Conservation (phyloP, 1,284 basidiomycete genomes). For the Apiotrichum brassicae region DNA sequence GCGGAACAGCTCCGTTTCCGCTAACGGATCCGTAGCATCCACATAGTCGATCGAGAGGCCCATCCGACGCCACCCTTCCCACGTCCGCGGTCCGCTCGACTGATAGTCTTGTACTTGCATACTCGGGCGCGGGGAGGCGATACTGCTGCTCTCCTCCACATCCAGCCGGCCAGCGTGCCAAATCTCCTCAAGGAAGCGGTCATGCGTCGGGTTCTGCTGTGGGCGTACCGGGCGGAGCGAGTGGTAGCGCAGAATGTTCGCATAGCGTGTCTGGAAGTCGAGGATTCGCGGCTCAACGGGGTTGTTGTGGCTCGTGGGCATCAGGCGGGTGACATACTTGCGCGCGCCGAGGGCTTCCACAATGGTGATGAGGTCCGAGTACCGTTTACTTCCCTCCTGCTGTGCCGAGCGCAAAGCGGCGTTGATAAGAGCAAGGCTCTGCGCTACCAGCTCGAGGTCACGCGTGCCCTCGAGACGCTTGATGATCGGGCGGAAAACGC, state of each 20-base stretch:
- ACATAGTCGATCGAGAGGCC: slow-evolving; percentile 47
- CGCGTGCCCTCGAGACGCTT: slow-evolving; percentile 64
- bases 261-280: slow-evolving; percentile 84
- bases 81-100: slow-evolving; percentile 12
- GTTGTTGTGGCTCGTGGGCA: slow-evolving; percentile 65
- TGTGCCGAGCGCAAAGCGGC: slow-evolving; percentile 49
- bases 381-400: slow-evolving; percentile 30
- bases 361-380: slow-evolving; percentile 31
- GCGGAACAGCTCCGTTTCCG: slow-evolving; percentile 75
- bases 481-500: slow-evolving; percentile 53
- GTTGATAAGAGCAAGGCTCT: slow-evolving; percentile 86
- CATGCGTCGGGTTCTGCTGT: slow-evolving; percentile 58
- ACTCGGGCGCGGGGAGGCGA: slow-evolving; percentile 11
- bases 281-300: slow-evolving; percentile 76
- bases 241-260: slow-evolving; percentile 71
- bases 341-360: slow-evolving; percentile 73
- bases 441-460: slow-evolving; percentile 74
- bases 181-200: slow-evolving; percentile 60
- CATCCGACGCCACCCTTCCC: slow-evolving; percentile 48
- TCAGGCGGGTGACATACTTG: slow-evolving; percentile 79
- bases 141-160: slow-evolving; percentile 7
- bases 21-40: slow-evolving; percentile 66
- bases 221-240: slow-evolving; percentile 72
- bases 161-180: slow-evolving; percentile 55
- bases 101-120: slow-evolving; percentile 46